Base-by-base conservation (phyloP, 73 alveolate species). In the Paramecium octaurelia region DNA sequence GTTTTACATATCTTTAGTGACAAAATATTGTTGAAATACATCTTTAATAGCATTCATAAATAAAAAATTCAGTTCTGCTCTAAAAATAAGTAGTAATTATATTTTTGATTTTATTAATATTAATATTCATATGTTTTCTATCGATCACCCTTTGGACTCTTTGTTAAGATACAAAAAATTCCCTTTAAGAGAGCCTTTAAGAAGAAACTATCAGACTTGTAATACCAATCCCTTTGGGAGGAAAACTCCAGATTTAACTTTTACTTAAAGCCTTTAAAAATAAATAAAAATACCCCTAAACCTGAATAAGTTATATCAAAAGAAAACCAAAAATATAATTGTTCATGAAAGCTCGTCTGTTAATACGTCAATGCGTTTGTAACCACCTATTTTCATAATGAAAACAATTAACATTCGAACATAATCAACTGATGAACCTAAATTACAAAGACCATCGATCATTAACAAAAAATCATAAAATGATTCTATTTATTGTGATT, bases 171-270 rank as follows among this genome's bases (percentile, higher is more conserved):
- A 64, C 21, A 64, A 34, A 64, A 10, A 64, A 64, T 64, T 64
- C 48, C 84, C 84, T 14, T 64, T 31, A 64, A 64, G 84, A 64
- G 84, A 64, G 46, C 84, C 84, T 64, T 64, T 64, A 64, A 64
- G 84, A 64, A 64, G 48, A 64, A 64, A 64, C 48, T 64, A 64
- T 27, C 84, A 64, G 46, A 27, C 84, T 12, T 64, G 84, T 34
- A 64, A 64, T 31, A 34, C 12, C 29, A 64, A 64, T 34, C 84
- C 84, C 12, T 64, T 64, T 27, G 46, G 54, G 14, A 64, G 29
- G 10, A 64, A 34, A 34, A 31, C 50, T 31, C 21, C 27, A 16
- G 84, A 64, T 64, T 27, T 64, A 64, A 64, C 44, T 31, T 64
- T 34, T 31, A 64, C 46, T 27, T 31, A 64, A 64, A 54, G 69